Evolutionary conservation across 1,139 yeast genomes (phyloP), one percentile per base, ranked within the genome.

Genomic region (Geotrichum siamense): DNA sequence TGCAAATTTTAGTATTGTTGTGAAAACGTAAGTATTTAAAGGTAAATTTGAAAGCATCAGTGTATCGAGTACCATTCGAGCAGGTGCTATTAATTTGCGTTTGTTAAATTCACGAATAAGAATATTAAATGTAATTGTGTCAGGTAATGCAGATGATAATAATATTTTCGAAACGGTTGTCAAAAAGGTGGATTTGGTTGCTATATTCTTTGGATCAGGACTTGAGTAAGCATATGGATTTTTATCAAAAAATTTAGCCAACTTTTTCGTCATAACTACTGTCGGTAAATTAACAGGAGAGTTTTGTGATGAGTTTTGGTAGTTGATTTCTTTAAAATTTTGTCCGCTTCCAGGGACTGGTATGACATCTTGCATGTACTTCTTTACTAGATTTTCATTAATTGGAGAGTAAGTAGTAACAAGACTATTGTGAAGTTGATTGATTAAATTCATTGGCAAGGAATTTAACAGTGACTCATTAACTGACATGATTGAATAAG

Each of bases 21-120:
- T 36, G 39, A 50, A 47, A 1, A 57, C 46, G 17, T 50, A 51
- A 5, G 50, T 41, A 20, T 45, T 50, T 32, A 57, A 47, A 1
- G 53, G 53, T 6, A 55, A 45, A 15, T 50, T 55, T 2, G 59
- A 49, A 17, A 45, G 30, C 19, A 51, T 31, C 23, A 57, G 42
- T 20, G 56, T 53, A 26, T 57, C 58, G 20, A 55, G 39, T 2
- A 53, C 55, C 38, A 54, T 48, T 35, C 52, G 55, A 1, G 61
- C 59, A 5, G 60, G 59, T 32, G 49, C 52, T 4, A 51, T 42
- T 17, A 55, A 48, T n/a, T 53, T 47, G 28, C 46, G 44, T 16
- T 39, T 34, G 3, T 48, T 45, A 23, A 57, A 50, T 36, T 50
- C 54, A 12, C 53, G 39, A 10, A 57, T 55, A 15, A 57, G 38